Conservation (phyloP, 257 asterid genomes). For the Gentiana macrophylla region DNA sequence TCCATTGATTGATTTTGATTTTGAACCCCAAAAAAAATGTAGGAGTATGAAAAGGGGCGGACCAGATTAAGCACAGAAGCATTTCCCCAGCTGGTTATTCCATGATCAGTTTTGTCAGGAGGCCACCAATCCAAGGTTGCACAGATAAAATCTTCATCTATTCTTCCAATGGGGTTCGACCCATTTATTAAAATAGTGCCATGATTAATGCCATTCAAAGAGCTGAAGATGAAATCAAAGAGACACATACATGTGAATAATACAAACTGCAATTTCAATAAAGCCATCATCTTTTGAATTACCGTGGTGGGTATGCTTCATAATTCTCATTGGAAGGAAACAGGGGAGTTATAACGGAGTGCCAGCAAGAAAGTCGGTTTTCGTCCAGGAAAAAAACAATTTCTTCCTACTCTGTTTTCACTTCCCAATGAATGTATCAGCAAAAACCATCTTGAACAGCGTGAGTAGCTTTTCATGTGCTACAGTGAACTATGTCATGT, state of each 20-base stretch:
- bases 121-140: slow-evolving; percentile 98
- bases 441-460: no score
- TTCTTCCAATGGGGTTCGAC: slow-evolving; percentile 33
- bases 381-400: no score
- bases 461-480: no score
- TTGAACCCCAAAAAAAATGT: neutral
- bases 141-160: slow-evolving; percentile 55
- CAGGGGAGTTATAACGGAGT: no score
- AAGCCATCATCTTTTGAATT: neutral
- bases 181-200: slow-evolving; percentile 46
- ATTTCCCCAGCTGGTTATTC: slow-evolving; percentile 69
- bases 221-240: neutral
- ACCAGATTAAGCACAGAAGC: slow-evolving; percentile 81
- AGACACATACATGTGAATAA: neutral
- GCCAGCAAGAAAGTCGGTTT: no score
- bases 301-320: no score
- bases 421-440: no score
- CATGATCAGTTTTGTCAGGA: slow-evolving; percentile 69
- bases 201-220: slow-evolving; percentile 12
- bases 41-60: slow-evolving; percentile 1
- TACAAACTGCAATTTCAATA: neutral
- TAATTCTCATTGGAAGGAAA: no score
- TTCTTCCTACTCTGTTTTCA: no score
- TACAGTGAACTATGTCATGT: no score
- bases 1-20: neutral